Evolutionary conservation across 768 basidiomycete genomes (phyloP), one percentile per base, ranked within the genome.

Genomic region (Antrodiella citrinella): DNA sequence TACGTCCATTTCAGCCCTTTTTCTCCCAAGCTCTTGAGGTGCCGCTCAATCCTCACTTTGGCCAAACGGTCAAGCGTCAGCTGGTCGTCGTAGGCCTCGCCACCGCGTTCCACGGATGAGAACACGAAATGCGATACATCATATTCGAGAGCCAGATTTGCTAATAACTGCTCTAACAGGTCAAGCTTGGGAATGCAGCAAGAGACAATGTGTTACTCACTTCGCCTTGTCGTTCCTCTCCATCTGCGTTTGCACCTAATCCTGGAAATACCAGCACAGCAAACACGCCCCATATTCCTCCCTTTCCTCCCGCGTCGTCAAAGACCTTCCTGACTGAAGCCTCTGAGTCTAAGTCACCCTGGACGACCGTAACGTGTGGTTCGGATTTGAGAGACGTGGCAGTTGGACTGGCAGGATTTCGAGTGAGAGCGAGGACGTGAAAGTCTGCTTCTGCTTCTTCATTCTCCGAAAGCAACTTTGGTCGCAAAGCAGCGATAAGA

Each of bases 221-320:
- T 61, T 67, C 72, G 13, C 72, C 72, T 48, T 72, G 72, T 22
- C 54, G 59, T 51, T 69, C 67, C 46, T 70, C 69, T 3, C 65
- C 69, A 30, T 69, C 65, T 11, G 67, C 69, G 48, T 65, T 64
- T 2, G 66, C 69, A 11, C 72, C 71, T 15, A 73, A 64, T 7
- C 72, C 72, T 0, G 72, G 71, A 50, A 65, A 73, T 4, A 66
- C 68, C 1, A 72, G 61, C 21, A 65, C 67, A 24, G 65, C 64
- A 48, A 67, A 72, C 2, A 73, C 71, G 11, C 70, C 72, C 66
- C 66, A 73, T 10, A 72, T 56, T 0, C 62, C 65, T 1, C 62
- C 63, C 4, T 25, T 54, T 12, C 39, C 49, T 49, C 65, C 63
- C 2, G 62, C 64, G 26, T 67, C 63, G 35, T 70, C 67, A 47